Percentiles rank a stretch among this genome's conserved stretches.
Conservation (phyloP, 345 rosid species). For the Lepidium aucheri region DNA sequence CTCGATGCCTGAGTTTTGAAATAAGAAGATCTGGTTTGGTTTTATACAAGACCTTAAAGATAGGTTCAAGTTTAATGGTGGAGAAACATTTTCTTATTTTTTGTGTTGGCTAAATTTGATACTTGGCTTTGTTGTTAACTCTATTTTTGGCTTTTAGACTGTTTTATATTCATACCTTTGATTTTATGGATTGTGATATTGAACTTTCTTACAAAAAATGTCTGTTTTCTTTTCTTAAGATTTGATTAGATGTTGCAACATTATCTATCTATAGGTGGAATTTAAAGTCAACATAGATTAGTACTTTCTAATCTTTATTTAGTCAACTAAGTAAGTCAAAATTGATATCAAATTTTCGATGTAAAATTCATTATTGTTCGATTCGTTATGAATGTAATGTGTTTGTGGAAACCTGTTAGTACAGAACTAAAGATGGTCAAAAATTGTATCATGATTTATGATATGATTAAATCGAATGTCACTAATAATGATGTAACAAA, state of each 20-base stretch:
- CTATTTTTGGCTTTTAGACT: constrained; percentile 18
- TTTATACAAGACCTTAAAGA: constrained; percentile 9
- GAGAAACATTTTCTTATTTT: constrained; percentile 8
- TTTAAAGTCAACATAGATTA: not conserved
- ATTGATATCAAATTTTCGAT: too few species aligned
- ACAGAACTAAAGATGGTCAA: too few species aligned
- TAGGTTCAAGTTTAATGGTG: constrained; percentile 12
- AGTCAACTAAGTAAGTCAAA: not conserved
- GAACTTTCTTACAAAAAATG: not conserved
- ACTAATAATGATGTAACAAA: too few species aligned
- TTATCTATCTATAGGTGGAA: not conserved
- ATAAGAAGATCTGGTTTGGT: not conserved
- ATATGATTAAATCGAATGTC: too few species aligned
- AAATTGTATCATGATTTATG: too few species aligned
- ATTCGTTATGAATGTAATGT: too few species aligned
- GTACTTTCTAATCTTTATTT: not conserved
- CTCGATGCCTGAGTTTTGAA: constrained; percentile 22
- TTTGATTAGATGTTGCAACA: constrained; percentile 4
- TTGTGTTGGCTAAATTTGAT: constrained; percentile 20
- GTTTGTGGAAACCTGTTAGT: too few species aligned
- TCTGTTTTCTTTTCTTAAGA: too few species aligned
- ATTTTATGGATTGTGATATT: not conserved
- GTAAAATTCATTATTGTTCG: too few species aligned
- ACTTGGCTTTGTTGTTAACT: constrained; percentile 4
- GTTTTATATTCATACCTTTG: not conserved